Evolutionary conservation across 306 rosid genomes (phyloP), one percentile per base, ranked within the genome.

Genomic region (Dalbergia oliveri): DNA sequence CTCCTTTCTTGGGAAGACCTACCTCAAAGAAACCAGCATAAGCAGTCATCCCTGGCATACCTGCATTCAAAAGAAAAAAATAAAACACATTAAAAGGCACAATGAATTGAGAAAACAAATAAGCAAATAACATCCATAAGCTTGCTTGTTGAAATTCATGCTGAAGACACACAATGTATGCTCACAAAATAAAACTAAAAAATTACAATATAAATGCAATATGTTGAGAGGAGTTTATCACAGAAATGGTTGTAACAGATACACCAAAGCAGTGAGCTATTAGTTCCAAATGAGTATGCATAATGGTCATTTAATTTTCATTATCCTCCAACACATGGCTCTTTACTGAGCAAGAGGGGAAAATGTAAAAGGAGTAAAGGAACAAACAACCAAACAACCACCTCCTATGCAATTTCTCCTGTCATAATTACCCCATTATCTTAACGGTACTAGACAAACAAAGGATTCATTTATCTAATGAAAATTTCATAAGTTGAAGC

Each of bases 1-100:
- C 86, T 65, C 86, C 86, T 83, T 83, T 77, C 70, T 83, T 72
- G n/a, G 86, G 79, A 83, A 62, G 35, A 16, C 83, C 79, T 34
- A 83, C 3, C 65, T 83, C 83, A 77, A 83, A 83, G 70, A 83
- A 77, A 54, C 86, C 86, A 2, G 50, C 79, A 65, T 83, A 83
- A 6, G 86, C 86, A 34, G 86, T 83, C 83, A 83, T 77, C 57
- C 86, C 86, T 0, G 93, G 84, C 89, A 85, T 85, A 69, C 89
- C 87, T 84, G 69, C 35, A 35, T 13, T 79, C 78, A 26, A 15
- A 34, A 41, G 11, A 61, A 73, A 43, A 43, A 9, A 26, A 26
- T 2, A 50, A 44, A 23, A 58, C n/a, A 7, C 15, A 41, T 73
- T 18, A 51, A 11, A 54, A 51, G 37, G 34, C 23, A 64, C 66